Evolutionary conservation across 352 stramenopile genomes (phyloP), one percentile per base, ranked within the genome.

Genomic region (Plasmopara viticola): DNA sequence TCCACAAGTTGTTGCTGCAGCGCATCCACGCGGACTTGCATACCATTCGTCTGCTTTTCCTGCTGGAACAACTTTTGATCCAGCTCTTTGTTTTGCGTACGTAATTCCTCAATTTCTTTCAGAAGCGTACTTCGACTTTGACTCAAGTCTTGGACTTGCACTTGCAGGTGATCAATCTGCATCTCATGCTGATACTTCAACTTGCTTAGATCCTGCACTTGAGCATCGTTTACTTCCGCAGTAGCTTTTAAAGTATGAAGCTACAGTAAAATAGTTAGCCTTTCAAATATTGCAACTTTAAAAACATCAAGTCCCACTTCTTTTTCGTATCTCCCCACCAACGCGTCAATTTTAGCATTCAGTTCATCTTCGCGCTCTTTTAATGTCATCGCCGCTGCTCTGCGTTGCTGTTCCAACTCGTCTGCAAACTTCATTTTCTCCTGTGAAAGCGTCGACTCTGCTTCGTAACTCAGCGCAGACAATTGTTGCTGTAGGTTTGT

Each of bases 11-110:
- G 82, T 50, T 94, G 80, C 38, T 87, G 70, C 5, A 95, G 49
- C 7, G 82, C 79, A 4, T 71, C 70, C 0, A 72, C 56, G 9
- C 75, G 83, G 51, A 94, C 68, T 31, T 95, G 75, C 12, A 89
- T 53, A 30, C 88, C 75, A 41, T 80, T 90, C 33, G 90, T 74
- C 53, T 82, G 64, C 34, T 95, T 95, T 40, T 95, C 84, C 50
- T 92, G 80, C 39, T 87, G 62, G 45, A 94, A 94, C 0, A 73
- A 64, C 6, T 78, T 75, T 46, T 90, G 72, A 47, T 94, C 83
- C n/a, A 94, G 58, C n/a, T 72, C 53, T 56, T 94, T 91, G 56
- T 91, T 94, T 37, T 89, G 58, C 13, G 51, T 56, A 15, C 80
- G 78, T 7, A 94, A 43, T 12, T 64, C 51, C 33, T 81, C 68